These are phyloP conservation scores for Ascochyta koolunga DNA, from an alignment of 2,329 filamentous ascomycete genomes.

Conservation along the genomic window DNA sequence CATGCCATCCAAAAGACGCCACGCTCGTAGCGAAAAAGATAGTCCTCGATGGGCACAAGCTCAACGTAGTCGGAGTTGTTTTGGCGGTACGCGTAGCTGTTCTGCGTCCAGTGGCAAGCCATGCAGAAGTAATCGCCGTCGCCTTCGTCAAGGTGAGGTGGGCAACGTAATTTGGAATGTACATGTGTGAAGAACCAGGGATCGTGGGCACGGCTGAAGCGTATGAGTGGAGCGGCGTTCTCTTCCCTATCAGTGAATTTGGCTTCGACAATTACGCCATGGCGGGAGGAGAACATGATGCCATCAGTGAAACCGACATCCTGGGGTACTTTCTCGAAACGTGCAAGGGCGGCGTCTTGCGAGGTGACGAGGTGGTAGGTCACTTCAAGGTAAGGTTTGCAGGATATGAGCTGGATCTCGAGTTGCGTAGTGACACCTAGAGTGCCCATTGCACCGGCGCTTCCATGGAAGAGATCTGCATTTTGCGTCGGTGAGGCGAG, in stretches of 20 bases:
- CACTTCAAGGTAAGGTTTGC: constrained; percentile 62
- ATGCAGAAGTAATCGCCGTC: constrained; percentile 1
- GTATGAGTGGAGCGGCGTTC: not conserved
- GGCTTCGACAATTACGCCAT: constrained; percentile 16
- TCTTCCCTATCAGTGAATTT: not conserved
- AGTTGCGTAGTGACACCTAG: constrained; percentile 64
- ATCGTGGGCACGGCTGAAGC: constrained; percentile 49
- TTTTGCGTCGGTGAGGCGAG: constrained; percentile 54
- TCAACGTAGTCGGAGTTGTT: constrained; percentile 29
- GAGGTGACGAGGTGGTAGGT: constrained; percentile 62
- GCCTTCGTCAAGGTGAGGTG: not conserved
- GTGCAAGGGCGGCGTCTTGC: constrained; percentile 41
- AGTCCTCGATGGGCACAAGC: constrained; percentile 54
- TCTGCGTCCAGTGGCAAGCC: constrained; percentile 9
- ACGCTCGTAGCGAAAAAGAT: constrained; percentile 65
- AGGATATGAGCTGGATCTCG: constrained; percentile 60
- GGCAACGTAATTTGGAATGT: constrained; percentile 5
- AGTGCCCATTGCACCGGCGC: constrained; percentile 63
- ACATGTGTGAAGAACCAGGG: constrained; percentile 76
- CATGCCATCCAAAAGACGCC: constrained; percentile 67
- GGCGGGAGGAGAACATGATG: constrained; percentile 16
- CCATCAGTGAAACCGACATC: constrained; percentile 18
- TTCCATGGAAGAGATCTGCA: constrained; percentile 61
- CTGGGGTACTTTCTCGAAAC: not conserved
- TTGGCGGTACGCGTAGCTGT: not conserved